Conservation (phyloP, 1,284 basidiomycete species). For the Ceraceosorus bombacis region DNA sequence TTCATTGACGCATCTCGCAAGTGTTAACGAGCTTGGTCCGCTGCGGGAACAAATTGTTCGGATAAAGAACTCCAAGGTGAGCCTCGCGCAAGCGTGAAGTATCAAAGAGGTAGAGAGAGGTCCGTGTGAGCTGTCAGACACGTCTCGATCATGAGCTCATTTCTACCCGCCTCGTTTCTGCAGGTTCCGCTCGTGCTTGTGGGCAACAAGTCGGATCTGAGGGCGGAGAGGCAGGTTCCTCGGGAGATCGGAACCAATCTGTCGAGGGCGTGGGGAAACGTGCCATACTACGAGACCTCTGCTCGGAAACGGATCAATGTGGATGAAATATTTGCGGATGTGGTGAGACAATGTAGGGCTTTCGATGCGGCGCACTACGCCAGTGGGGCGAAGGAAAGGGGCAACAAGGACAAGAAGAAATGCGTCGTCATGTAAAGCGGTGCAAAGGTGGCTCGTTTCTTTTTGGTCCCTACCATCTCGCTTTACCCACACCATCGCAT, state of each 20-base stretch:
- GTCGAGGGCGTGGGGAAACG: conserved; percentile 38
- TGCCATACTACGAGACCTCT: conserved; percentile 39
- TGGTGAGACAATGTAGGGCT: conserved; percentile 36
- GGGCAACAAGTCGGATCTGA: conserved; percentile 40
- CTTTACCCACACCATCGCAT: no score
- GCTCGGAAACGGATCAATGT: conserved; percentile 38
- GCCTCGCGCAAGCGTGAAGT: background rate
- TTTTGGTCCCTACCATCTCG: no score
- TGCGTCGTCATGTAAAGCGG: conserved; percentile 28
- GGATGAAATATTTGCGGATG: conserved; percentile 39
- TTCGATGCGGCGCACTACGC: conserved; percentile 17
- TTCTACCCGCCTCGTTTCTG: conserved; percentile 6
- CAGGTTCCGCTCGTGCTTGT: conserved; percentile 36
- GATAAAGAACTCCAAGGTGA: conserved; percentile 29
- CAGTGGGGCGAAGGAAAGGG: background rate
- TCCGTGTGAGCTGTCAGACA: no score
- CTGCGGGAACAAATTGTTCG: conserved; percentile 38
- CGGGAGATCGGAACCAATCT: conserved; percentile 40
- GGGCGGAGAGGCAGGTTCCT: conserved; percentile 34
- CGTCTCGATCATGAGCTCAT: background rate
- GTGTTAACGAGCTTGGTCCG: conserved; percentile 39
- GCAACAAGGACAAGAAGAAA: conserved; percentile 21
- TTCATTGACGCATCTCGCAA: conserved; percentile 34
- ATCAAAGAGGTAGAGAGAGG: no score
- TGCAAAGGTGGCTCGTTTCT: no score